These are phyloP conservation scores for Pyricularia pennisetigena DNA, from an alignment of 2,329 filamentous ascomycete genomes.

Conservation along the genomic window DNA sequence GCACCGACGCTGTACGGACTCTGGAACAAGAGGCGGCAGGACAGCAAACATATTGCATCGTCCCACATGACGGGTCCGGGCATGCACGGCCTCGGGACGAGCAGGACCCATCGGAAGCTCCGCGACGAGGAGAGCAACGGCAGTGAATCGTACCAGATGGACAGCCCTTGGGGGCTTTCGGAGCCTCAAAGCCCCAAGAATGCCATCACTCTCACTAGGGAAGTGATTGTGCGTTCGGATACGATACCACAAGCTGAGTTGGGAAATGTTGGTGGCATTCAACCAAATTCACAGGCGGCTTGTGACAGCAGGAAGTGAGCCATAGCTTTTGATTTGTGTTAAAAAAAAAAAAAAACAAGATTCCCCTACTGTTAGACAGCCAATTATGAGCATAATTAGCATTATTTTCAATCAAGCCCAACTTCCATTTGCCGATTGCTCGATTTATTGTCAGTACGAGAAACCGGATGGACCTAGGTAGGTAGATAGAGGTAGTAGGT, in stretches of 20 bases:
- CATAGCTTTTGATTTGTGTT: too few relatives aligned
- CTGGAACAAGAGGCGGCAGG: slow-evolving; percentile 1
- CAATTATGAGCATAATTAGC: background rate
- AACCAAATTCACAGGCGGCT: background rate
- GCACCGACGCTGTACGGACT: slow-evolving; percentile 1
- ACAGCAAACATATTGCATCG: background rate
- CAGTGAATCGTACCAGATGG: background rate
- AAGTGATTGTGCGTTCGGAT: background rate
- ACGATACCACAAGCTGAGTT: background rate
- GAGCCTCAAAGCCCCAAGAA: background rate
- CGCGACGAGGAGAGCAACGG: background rate
- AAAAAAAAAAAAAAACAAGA: too few relatives aligned
- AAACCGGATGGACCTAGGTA: too few relatives aligned
- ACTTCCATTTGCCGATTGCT: background rate
- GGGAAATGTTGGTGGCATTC: background rate
- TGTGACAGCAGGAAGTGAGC: background rate
- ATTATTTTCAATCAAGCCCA: background rate
- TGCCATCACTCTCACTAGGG: background rate
- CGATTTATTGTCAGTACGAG: background rate
- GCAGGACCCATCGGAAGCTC: background rate
- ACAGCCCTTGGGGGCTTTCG: background rate
- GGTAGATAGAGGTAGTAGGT: too few relatives aligned
- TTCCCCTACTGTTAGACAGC: background rate
- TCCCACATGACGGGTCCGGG: background rate
- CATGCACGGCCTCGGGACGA: background rate